These are phyloP conservation scores for Byssoonygena ceratinophila DNA, from an alignment of 2,329 filamentous ascomycete genomes.

Conservation along the genomic window DNA sequence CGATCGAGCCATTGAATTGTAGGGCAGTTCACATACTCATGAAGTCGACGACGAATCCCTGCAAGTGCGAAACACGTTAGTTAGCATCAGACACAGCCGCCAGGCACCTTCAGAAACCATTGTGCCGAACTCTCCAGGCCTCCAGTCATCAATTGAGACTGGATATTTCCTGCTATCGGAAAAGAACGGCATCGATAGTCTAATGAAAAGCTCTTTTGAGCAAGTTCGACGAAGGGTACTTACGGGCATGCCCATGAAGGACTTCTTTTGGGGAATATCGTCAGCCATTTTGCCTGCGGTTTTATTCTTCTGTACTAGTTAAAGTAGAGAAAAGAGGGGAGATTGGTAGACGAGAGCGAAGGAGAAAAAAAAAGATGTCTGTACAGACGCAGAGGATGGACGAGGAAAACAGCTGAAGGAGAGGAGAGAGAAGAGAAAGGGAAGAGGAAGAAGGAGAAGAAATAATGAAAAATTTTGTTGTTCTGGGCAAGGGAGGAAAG, in stretches of 20 bases:
- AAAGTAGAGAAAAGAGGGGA: slow-evolving; percentile 30
- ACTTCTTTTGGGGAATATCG: slow-evolving; percentile 34
- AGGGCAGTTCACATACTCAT: slow-evolving; percentile 63
- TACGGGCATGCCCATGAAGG: slow-evolving; percentile 45
- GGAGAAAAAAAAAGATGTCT: slow-evolving; percentile 21
- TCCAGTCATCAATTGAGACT: slow-evolving; percentile 11
- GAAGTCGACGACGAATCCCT: slow-evolving; percentile 97
- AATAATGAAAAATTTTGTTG: slow-evolving; percentile 18
- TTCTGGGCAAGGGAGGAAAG: slow-evolving; percentile 14
- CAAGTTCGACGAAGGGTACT: slow-evolving; percentile 21
- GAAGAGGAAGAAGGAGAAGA: slow-evolving; percentile 27
- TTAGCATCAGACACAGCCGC: slow-evolving; percentile 12
- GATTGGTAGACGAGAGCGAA: slow-evolving; percentile 25
- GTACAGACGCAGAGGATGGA: slow-evolving; percentile 20
- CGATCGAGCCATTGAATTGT: neutral
- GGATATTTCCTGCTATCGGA: too few species aligned
- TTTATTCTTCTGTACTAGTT: slow-evolving; percentile 8
- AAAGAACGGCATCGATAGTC: neutral
- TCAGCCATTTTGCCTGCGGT: slow-evolving; percentile 34
- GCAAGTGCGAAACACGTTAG: slow-evolving; percentile 26
- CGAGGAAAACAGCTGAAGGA: slow-evolving; percentile 26
- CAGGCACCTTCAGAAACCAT: slow-evolving; percentile 13
- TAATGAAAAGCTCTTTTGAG: neutral
- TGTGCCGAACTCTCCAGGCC: slow-evolving; percentile 8
- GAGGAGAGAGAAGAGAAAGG: slow-evolving; percentile 26